Conservation (phyloP, 805 yeast genomes). For the Lipomyces starkeyi region DNA sequence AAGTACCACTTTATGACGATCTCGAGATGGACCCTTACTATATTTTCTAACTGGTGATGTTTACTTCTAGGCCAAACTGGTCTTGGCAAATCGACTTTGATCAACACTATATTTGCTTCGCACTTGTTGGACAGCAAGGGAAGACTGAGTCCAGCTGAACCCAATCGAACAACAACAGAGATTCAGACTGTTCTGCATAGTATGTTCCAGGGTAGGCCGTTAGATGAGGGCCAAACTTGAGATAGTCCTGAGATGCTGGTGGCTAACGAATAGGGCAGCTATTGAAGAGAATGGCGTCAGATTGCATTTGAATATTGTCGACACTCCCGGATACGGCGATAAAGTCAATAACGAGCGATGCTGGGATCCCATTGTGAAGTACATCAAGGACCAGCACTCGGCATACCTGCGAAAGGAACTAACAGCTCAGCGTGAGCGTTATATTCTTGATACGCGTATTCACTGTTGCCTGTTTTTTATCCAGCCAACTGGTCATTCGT, state of each 20-base stretch:
- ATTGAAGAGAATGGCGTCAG: constrained; percentile 86
- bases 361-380: constrained; percentile 92
- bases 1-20: not conserved
- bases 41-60: not conserved
- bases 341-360: constrained; percentile 74
- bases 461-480: constrained; percentile 92
- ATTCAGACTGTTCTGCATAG: constrained; percentile 43
- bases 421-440: constrained; percentile 73
- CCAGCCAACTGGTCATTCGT: constrained; percentile 75
- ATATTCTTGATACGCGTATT: constrained; percentile 84
- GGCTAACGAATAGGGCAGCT: constrained; percentile 40
- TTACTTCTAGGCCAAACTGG: constrained; percentile 66
- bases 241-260: not conserved
- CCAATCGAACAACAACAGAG: constrained; percentile 71
- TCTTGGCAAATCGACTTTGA: constrained; percentile 88
- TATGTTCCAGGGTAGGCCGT: constrained; percentile 10
- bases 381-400: constrained; percentile 85
- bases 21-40: not conserved
- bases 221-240: not conserved
- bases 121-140: constrained; percentile 78
- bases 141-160: constrained; percentile 68
- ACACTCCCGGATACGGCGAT: constrained; percentile 98
- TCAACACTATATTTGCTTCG: constrained; percentile 88
- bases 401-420: constrained; percentile 88
- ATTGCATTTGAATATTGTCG: constrained; percentile 84